A percentile compares a stretch with the other conserved stretches of the same genome.
These are phyloP conservation scores for Chenopodium album DNA, from an alignment of 148 eudicot species.

Conservation along the genomic window DNA sequence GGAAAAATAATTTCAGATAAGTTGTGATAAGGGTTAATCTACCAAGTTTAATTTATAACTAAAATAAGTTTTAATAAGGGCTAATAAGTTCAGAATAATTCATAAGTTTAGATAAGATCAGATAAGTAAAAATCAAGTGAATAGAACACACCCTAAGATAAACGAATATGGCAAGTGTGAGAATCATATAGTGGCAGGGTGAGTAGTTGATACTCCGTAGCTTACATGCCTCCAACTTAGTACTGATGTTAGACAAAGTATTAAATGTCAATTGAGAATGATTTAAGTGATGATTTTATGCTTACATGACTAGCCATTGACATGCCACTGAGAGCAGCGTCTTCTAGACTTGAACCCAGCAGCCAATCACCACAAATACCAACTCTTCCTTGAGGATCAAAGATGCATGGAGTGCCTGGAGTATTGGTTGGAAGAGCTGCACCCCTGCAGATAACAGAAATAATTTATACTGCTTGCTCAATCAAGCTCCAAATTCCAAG, in stretches of 20 bases:
- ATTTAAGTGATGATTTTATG: neutral
- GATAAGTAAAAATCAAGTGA: no score
- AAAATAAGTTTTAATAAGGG: no score
- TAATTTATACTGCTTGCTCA: neutral
- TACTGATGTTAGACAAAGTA: neutral
- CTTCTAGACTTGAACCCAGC: slow-evolving; percentile 85
- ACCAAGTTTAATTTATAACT: no score
- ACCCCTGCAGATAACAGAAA: slow-evolving; percentile 59
- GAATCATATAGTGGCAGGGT: no score
- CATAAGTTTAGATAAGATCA: no score
- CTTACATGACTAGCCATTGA: slow-evolving; percentile 89
- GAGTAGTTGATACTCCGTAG: neutral
- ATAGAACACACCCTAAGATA: no score
- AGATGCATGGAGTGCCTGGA: slow-evolving; percentile 87
- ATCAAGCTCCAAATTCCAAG: neutral
- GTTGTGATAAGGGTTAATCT: no score
- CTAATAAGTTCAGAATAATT: no score
- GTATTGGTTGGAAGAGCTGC: slow-evolving; percentile 98
- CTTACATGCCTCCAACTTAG: neutral
- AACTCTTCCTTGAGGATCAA: slow-evolving; percentile 93
- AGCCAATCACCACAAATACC: slow-evolving; percentile 99
- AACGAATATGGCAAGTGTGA: no score
- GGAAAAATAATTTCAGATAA: no score
- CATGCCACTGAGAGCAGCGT: slow-evolving; percentile 91
- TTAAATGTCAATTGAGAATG: neutral